These are phyloP conservation scores for Penicillium fuscoglaucum DNA, from an alignment of 2,329 filamentous ascomycete species.

Conservation along the genomic window DNA sequence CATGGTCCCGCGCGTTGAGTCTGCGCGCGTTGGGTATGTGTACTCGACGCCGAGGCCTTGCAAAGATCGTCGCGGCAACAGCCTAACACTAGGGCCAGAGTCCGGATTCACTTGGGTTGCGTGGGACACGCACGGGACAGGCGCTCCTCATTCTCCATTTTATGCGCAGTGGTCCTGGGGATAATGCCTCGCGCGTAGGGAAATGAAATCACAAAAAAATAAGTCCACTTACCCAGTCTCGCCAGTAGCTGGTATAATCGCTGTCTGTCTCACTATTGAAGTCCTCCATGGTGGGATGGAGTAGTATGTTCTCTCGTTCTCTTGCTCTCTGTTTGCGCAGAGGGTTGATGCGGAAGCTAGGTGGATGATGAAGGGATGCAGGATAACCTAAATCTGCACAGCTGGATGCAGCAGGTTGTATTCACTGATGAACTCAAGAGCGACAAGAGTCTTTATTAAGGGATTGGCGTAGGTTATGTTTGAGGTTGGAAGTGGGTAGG, in stretches of 20 bases:
- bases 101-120: not conserved
- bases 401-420: not conserved
- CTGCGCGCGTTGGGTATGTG: no score
- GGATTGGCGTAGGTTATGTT: not conserved
- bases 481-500: not conserved
- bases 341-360: constrained; percentile 17
- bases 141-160: not conserved
- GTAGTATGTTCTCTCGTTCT: not conserved
- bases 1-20: no score
- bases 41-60: not conserved
- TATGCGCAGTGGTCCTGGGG: not conserved
- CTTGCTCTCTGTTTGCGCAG: not conserved
- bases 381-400: constrained; percentile 13
- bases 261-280: constrained; percentile 97
- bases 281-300: constrained; percentile 74
- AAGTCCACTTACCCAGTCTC: constrained; percentile 82
- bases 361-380: constrained; percentile 22
- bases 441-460: not conserved
- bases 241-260: constrained; percentile 99
- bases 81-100: not conserved
- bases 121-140: no score
- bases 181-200: not conserved
- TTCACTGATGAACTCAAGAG: not conserved
- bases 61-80: not conserved
- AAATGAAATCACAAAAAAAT: constrained; percentile 7